Percentiles rank a stretch among this genome's conserved stretches.
These are phyloP conservation scores for Dentipellis fragilis DNA, from an alignment of 768 basidiomycete genomes.

Conservation along the genomic window DNA sequence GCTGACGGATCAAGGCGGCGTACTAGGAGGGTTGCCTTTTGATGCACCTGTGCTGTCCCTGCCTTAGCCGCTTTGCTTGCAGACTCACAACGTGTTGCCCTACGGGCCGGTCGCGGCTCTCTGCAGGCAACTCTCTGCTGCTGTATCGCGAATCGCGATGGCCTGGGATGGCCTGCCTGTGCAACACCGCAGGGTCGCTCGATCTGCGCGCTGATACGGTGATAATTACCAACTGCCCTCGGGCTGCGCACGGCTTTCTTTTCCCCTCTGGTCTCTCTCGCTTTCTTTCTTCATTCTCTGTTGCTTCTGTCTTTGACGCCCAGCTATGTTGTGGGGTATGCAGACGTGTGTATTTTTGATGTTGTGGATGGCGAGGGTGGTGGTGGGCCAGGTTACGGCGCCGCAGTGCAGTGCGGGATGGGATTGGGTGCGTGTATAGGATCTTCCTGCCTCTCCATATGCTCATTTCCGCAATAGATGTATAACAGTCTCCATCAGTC, in stretches of 20 bases:
- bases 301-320: background rate
- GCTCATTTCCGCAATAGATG: background rate
- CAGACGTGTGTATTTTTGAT: background rate
- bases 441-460: background rate
- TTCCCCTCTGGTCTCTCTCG: background rate
- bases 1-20: too few relatives aligned
- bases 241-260: background rate
- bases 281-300: background rate
- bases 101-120: too few relatives aligned
- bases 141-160: too few relatives aligned
- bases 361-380: background rate
- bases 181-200: too few relatives aligned
- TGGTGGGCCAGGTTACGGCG: background rate
- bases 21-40: too few relatives aligned
- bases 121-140: too few relatives aligned
- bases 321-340: background rate
- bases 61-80: too few relatives aligned
- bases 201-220: too few relatives aligned
- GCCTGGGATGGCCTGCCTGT: too few relatives aligned
- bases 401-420: background rate
- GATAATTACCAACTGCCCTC: too few relatives aligned
- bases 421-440: background rate
- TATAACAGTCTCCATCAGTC: slow-evolving; percentile 5
- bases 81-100: too few relatives aligned
- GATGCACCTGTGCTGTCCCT: too few relatives aligned